These are phyloP conservation scores for Clarkia xantiana DNA, from an alignment of 345 rosid species.

Conservation along the genomic window DNA sequence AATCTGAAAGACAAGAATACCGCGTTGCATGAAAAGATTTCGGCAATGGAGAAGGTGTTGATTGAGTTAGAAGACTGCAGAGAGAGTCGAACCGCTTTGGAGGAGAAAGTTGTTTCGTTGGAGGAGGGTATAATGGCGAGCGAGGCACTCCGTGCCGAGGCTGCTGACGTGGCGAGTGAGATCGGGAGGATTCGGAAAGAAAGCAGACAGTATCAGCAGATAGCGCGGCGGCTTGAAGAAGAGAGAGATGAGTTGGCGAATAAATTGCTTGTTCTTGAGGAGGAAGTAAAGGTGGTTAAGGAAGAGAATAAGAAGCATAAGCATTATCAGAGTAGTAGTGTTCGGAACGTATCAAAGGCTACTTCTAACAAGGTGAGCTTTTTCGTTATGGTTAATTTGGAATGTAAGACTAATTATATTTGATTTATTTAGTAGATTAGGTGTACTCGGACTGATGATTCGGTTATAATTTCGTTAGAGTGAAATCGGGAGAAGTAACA, in stretches of 20 bases:
- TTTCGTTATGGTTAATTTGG: too few relatives aligned
- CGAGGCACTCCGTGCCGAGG: conserved; percentile 15
- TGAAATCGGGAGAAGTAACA: not conserved
- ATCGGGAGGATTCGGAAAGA: conserved; percentile 20
- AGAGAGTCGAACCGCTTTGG: conserved; percentile 11
- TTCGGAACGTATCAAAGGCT: conserved; percentile 4
- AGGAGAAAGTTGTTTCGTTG: conserved; percentile 25
- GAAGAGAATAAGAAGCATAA: conserved; percentile 19
- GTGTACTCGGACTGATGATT: too few relatives aligned
- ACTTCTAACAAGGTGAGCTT: too few relatives aligned
- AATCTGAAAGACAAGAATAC: conserved; percentile 25
- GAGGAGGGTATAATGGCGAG: conserved; percentile 19
- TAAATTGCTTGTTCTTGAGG: conserved; percentile 27
- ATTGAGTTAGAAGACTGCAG: conserved; percentile 28
- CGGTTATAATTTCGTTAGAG: not conserved
- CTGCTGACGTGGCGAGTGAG: conserved; percentile 23
- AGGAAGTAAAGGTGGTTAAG: conserved; percentile 18
- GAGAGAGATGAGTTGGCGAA: conserved; percentile 18
- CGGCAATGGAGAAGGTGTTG: conserved; percentile 15
- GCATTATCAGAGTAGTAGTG: conserved; percentile 7
- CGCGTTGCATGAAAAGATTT: conserved; percentile 18
- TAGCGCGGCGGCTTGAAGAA: conserved; percentile 27
- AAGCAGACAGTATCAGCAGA: conserved; percentile 27
- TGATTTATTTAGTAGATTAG: not conserved
- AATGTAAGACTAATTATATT: too few relatives aligned